Base-by-base conservation (phyloP, 805 yeast genomes). In the Metschnikowia shivogae region DNA sequence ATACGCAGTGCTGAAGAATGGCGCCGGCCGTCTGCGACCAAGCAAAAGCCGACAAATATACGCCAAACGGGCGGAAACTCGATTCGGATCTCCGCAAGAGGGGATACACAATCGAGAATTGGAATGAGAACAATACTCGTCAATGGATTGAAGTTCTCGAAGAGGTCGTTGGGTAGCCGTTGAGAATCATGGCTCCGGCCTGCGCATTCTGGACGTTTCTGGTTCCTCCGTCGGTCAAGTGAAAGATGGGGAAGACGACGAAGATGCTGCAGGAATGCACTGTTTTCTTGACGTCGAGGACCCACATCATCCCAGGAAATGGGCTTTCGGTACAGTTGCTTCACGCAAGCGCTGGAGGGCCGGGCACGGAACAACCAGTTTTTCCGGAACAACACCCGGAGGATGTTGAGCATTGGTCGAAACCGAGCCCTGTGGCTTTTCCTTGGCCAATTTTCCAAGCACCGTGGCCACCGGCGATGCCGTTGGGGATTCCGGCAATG, bases 111-210 rank as follows among this genome's bases (percentile, higher is more conserved):
- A 60, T 78, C 80, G 54, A 77, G 64, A 39, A 77, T 63, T 48
- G 82, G 82, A 46, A 77, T 69, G 47, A 74, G 62, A 39, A 77
- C 65, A 49, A 77, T 74, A 53, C 77, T 78, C 13, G 81, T 71
- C 47, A 77, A 65, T 36, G 79, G 80, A 53, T 78, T 77, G 64
- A 78, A 76, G 55, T 76, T 77, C 50, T 65, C 70, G 63, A 76
- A 74, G 54, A 77, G 68, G 65, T 78, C 82, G 55, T 77, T 77
- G 47, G 81, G 81, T 53, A 78, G 38, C 79, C 78, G 27, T 73
- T 62, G 27, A 75, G 64, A 9, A 70, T 59, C 81, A 77, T 75
- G 27, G 78, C 68, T 49, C 78, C 79, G 39, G 81, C 80, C 59
- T 76, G 81, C 3, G 79, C 73, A 46, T 70, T 75, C 56, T 72